Evolutionary conservation across 2,329 filamentous ascomycete genomes (phyloP).

Genomic region (Furcasterigmium sp.): DNA sequence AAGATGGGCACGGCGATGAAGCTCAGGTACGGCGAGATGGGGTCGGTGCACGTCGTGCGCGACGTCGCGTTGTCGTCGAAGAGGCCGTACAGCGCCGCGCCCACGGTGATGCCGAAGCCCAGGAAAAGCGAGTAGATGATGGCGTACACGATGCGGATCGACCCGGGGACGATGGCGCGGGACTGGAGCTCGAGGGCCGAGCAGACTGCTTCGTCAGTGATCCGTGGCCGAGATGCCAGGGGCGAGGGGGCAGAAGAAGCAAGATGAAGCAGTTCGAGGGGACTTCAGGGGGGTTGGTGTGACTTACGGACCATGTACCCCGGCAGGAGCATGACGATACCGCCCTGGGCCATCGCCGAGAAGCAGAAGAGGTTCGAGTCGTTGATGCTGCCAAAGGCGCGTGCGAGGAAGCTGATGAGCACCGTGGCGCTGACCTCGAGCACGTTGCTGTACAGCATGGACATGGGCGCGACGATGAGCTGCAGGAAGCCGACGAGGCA

Average conservation of each 20-base stretch:
- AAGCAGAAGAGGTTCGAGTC: constrained; percentile 54
- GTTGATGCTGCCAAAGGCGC: constrained; percentile 57
- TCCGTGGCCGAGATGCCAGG: constrained; percentile 28
- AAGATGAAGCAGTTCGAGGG: not conserved
- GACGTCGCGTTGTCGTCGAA: constrained; percentile 49
- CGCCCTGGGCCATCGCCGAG: constrained; percentile 58
- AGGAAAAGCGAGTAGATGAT: constrained; percentile 70
- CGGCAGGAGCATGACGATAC: constrained; percentile 61
- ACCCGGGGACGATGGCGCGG: constrained; percentile 63
- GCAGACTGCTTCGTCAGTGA: constrained; percentile 33
- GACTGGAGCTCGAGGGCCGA: constrained; percentile 61
- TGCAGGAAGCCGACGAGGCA: constrained; percentile 66
- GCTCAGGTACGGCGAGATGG: constrained; percentile 38
- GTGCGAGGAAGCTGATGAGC: constrained; percentile 55
- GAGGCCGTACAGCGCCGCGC: constrained; percentile 57
- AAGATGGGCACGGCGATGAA: constrained; percentile 74
- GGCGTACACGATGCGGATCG: constrained; percentile 69
- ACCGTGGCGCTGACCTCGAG: constrained; percentile 60
- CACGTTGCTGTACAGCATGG: constrained; percentile 62
- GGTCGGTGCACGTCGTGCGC: constrained; percentile 32
- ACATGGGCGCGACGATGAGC: constrained; percentile 62
- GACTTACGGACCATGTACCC: constrained; percentile 54
- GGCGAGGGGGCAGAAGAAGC: constrained; percentile 31
- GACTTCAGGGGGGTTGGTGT: not conserved
- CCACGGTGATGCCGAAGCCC: constrained; percentile 67